These are phyloP conservation scores for Peronospora destructor DNA, from an alignment of 352 stramenopile species.

Conservation along the genomic window DNA sequence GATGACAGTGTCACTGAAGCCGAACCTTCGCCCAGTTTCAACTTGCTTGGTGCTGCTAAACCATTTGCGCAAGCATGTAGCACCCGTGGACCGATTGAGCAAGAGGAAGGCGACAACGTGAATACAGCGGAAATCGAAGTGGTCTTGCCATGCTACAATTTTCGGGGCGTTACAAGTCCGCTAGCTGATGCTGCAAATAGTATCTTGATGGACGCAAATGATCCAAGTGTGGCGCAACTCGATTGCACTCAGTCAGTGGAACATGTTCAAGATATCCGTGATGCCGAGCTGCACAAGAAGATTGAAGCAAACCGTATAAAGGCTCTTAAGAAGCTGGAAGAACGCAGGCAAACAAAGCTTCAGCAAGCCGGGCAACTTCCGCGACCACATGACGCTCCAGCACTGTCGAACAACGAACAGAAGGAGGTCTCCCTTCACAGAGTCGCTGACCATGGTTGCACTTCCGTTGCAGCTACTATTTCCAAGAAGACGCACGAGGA, in stretches of 20 bases:
- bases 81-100: not conserved
- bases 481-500: conserved; percentile 5
- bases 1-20: conserved; percentile 13
- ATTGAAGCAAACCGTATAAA: conserved; percentile 64
- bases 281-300: conserved; percentile 32
- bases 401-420: not conserved
- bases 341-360: conserved; percentile 27
- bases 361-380: conserved; percentile 6
- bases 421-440: not conserved
- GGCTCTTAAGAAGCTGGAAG: conserved; percentile 50
- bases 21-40: conserved; percentile 26
- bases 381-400: not conserved
- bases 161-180: conserved; percentile 7
- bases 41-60: conserved; percentile 15
- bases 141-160: conserved; percentile 16
- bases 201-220: conserved; percentile 1
- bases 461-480: conserved; percentile 6
- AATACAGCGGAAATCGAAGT: conserved; percentile 4
- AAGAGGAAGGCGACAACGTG: not conserved
- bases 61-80: conserved; percentile 5
- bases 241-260: not conserved
- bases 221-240: not conserved
- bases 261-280: not conserved
- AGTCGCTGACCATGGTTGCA: not conserved
- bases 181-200: conserved; percentile 1